These are phyloP conservation scores for Pseudopithomyces maydicus DNA, from an alignment of 2,329 filamentous ascomycete genomes.

Conservation along the genomic window DNA sequence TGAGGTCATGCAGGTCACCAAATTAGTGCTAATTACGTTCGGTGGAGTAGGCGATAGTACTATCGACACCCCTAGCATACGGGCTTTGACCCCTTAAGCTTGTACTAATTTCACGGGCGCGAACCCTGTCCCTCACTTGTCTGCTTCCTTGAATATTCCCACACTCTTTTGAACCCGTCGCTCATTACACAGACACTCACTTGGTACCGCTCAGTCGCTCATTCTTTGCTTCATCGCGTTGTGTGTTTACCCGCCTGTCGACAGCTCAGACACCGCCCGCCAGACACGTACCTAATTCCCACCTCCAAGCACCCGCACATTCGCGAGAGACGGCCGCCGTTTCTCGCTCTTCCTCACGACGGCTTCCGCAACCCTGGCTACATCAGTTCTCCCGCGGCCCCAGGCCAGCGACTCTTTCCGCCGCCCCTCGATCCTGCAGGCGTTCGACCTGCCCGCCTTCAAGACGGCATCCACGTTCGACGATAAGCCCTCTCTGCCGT, in stretches of 20 bases:
- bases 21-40: constrained; percentile 41
- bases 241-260: constrained; percentile 19
- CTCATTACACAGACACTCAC: constrained; percentile 30
- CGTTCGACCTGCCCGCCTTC: constrained; percentile 53
- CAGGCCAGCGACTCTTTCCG: constrained; percentile 60
- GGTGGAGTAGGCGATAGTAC: constrained; percentile 34
- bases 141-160: constrained; percentile 15
- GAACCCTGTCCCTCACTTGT: constrained; percentile 31
- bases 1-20: constrained; percentile 40
- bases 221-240: constrained; percentile 19
- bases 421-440: constrained; percentile 56
- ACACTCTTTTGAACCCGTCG: constrained; percentile 33
- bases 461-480: constrained; percentile 53
- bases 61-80: constrained; percentile 32
- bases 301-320: constrained; percentile 13
- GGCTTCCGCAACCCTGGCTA: constrained; percentile 63
- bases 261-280: constrained; percentile 17
- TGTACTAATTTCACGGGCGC: constrained; percentile 21
- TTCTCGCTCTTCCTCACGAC: constrained; percentile 47
- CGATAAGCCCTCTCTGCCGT: constrained; percentile 54
- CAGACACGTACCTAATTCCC: constrained; percentile 13
- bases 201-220: constrained; percentile 32
- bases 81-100: constrained; percentile 26
- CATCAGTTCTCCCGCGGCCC: constrained; percentile 61
- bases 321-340: constrained; percentile 43